Conservation (phyloP, 768 basidiomycete genomes). For the Leccinellum rugosiceps region DNA sequence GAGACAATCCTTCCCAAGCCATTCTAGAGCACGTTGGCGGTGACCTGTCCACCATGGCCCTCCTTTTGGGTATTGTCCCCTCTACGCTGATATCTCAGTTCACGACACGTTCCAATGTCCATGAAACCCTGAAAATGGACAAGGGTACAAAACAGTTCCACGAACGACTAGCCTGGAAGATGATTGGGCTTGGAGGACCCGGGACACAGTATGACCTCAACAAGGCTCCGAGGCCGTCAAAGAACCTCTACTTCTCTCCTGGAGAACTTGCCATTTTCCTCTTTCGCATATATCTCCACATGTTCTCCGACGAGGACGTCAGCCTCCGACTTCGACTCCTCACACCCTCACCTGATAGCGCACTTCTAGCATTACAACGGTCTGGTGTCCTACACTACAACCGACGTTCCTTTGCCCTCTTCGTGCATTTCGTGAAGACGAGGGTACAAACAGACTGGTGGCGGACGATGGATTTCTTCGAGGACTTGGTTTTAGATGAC, state of each 20-base stretch:
- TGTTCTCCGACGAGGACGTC: slow-evolving; percentile 29
- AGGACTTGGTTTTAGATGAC: slow-evolving; percentile 11
- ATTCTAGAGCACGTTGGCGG: slow-evolving; percentile 20
- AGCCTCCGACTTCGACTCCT: not conserved
- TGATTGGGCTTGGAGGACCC: not conserved
- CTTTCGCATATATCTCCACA: slow-evolving; percentile 20
- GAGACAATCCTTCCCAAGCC: slow-evolving; percentile 9
- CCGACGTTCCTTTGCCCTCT: slow-evolving; percentile 44
- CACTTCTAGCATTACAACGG: not conserved
- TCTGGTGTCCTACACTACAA: slow-evolving; percentile 39
- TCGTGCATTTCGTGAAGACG: slow-evolving; percentile 42
- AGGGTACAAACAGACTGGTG: slow-evolving; percentile 41
- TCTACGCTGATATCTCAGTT: slow-evolving; percentile 21
- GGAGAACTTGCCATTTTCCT: slow-evolving; percentile 21
- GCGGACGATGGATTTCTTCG: slow-evolving; percentile 35
- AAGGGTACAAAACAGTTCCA: slow-evolving; percentile 11
- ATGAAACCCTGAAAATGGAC: slow-evolving; percentile 11
- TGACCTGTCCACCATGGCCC: slow-evolving; percentile 24
- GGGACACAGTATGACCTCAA: not conserved
- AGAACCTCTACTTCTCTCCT: slow-evolving; percentile 8
- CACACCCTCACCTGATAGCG: not conserved
- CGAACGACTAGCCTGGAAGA: slow-evolving; percentile 28
- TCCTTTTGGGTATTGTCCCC: slow-evolving; percentile 26
- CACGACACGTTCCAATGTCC: slow-evolving; percentile 22
- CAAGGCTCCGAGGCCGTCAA: not conserved